phyloP scores from a whole-genome alignment of 345 rosid species.

The Sisymbrium altissimum region DNA sequence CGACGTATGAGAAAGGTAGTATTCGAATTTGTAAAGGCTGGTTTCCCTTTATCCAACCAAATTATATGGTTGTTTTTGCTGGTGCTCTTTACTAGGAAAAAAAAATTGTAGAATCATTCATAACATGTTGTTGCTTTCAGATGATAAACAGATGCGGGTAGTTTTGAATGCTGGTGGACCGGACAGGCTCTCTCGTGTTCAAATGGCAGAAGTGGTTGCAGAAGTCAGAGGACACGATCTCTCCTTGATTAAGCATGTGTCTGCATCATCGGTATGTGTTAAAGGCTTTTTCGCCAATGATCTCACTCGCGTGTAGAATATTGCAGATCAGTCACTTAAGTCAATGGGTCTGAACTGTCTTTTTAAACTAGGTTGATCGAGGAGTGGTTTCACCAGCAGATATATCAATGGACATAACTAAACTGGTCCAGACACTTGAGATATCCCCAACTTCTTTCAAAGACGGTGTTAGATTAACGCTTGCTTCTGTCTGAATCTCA shows the following conservation, averaged over 20 bases:
- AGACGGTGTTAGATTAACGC: conserved; percentile 69
- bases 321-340: neutral
- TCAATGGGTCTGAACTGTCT: neutral
- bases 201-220: conserved; percentile 87
- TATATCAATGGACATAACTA: conserved; percentile 80
- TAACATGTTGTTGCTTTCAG: conserved; percentile 33
- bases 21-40: neutral
- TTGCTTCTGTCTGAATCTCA: conserved; percentile 44
- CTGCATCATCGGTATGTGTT: conserved; percentile 62
- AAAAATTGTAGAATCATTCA: too few relatives aligned
- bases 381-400: conserved; percentile 81
- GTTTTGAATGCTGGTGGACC: conserved; percentile 82
- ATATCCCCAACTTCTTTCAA: conserved; percentile 53
- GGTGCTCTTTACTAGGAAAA: neutral
- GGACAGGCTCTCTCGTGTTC: conserved; percentile 77
- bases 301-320: neutral
- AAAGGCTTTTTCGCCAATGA: neutral
- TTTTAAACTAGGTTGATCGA: conserved; percentile 53
- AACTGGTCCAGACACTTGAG: conserved; percentile 48
- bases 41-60: too few relatives aligned
- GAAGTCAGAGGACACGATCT: conserved; percentile 52
- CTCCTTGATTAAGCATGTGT: conserved; percentile 60
- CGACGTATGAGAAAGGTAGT: neutral
- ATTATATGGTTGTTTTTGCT: neutral
- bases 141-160: conserved; percentile 57